Evolutionary conservation across 2,329 filamentous ascomycete species (phyloP), one percentile per base, ranked within the genome.

Genomic region (Microdochium nivale): DNA sequence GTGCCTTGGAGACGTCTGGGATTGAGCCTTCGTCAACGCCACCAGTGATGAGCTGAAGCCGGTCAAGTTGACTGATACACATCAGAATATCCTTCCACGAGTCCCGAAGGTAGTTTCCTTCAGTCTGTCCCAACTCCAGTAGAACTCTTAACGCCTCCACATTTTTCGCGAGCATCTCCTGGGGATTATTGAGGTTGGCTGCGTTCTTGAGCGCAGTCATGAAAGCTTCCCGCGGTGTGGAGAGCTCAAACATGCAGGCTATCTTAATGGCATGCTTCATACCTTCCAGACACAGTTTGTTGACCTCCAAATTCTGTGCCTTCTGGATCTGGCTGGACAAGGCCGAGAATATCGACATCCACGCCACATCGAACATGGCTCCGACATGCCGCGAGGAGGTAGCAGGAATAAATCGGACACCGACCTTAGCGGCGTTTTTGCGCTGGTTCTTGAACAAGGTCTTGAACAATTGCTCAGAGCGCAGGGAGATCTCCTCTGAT

Each of bases 341-440:
- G 0, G 91, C 91, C 4, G 92, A 97, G 62, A 99, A 87, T 68
- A 96, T 95, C 10, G 92, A 96, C 92, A 97, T 99, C 94, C 94
- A 99, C 0, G 90, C 95, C 24, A 96, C 90, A 61, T 96, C 91
- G 64, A 99, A 97, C 94, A 99, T 99, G 1, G 94, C 90, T 0
- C 94, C 94, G 49, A 96, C 88, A 66, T 99, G 94, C 60, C 90
- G 92, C 66, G 90, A 91, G 0, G 91, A 97, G 1, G 90, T 94
- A 3, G 94, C 94, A 1, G 90, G 88, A 51, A 99, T 95, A 68
- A 94, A 99, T 74, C 84, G 70, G 76, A 85, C 61, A 68, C 83
- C 71, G 65, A 79, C 66, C 58, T 87, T 86, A 43, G 87, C 73
- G 1, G 88, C 83, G 54, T 88, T 94, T 61, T 84, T 86, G 49